Evolutionary conservation across 2,329 filamentous ascomycete genomes (phyloP), one percentile per base, ranked within the genome.

Genomic region (Diaporthe ampelina): DNA sequence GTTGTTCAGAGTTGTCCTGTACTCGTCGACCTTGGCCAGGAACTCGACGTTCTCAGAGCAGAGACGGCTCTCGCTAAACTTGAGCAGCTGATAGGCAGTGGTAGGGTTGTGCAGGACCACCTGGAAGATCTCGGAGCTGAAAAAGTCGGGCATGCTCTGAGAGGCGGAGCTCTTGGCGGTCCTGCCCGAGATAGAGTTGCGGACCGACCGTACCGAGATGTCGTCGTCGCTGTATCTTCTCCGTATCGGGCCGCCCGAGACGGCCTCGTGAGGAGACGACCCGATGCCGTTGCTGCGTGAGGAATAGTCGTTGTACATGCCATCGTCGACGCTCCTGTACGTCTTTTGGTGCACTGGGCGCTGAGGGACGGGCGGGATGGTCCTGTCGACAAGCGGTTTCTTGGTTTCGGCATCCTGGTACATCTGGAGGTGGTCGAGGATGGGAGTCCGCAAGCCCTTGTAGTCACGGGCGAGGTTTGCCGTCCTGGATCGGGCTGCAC

Each of bases 31-130:
- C 82, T 86, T 86, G 26, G 84, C 79, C 37, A 88, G 78, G 75
- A 88, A 88, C 70, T 86, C 84, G 78, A 86, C 81, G 72, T 86
- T 85, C 73, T 86, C 85, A 4, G 81, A 82, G 76, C 83, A 85
- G 17, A 83, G 77, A 45, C 82, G 79, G 58, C 79, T 81, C 74
- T 84, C 81, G 75, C 83, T 84, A 75, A 85, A 86, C 59, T 81
- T 82, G 52, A 82, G 79, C n/a, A 86, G 80, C 57, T 83, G 82
- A 77, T 85, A 82, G 8, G 83, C 81, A n/a, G 84, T 86, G 9
- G 83, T 82, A 0, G 85, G 85, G 74, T 86, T 85, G 72, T 83
- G 82, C 21, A 86, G 76, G 13, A 85, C 84, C 26, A 84, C 78
- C 63, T 83, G 82, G 74, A 86, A 86, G 26, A 86, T 81, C 61